phyloP scores from a whole-genome alignment of 2,329 filamentous ascomycete species.

The Emmonsiellopsis sp. region DNA sequence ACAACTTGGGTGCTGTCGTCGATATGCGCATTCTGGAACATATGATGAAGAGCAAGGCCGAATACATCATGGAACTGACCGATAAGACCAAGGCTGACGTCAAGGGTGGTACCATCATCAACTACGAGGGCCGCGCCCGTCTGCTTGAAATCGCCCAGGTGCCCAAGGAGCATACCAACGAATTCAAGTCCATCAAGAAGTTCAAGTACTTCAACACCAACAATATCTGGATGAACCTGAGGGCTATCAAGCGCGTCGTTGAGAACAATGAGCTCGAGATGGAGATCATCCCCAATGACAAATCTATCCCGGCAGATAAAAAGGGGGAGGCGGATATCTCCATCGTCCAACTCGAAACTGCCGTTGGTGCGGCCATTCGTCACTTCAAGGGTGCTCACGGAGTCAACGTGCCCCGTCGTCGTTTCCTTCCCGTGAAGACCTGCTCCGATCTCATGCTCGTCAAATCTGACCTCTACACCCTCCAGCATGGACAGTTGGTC shows the following conservation, averaged over 20 bases:
- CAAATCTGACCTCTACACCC: slow-evolving; percentile 97
- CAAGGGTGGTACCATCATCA: slow-evolving; percentile 99
- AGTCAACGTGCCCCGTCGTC: slow-evolving; percentile 94
- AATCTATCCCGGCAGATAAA: slow-evolving; percentile 97
- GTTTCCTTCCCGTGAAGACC: slow-evolving; percentile 99
- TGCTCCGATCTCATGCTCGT: slow-evolving; percentile 99
- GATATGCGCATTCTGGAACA: slow-evolving; percentile 97
- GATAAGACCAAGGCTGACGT: slow-evolving; percentile 99
- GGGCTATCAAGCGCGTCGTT: slow-evolving; percentile 95
- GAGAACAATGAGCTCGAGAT: slow-evolving; percentile 98
- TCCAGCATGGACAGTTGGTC: slow-evolving; percentile 96
- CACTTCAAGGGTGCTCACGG: slow-evolving; percentile 98
- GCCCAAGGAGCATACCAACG: slow-evolving; percentile 98
- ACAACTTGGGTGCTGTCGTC: slow-evolving; percentile 96
- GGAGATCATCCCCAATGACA: slow-evolving; percentile 99
- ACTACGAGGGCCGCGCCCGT: slow-evolving; percentile 94
- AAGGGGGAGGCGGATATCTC: slow-evolving; percentile 98
- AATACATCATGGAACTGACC: slow-evolving; percentile 99
- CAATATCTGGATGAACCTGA: slow-evolving; percentile 99
- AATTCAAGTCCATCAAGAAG: slow-evolving; percentile 99
- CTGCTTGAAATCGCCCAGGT: slow-evolving; percentile 98
- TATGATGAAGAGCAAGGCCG: slow-evolving; percentile 94
- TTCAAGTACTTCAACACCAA: slow-evolving; percentile 99
- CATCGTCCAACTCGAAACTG: slow-evolving; percentile 96
- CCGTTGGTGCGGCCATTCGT: slow-evolving; percentile 94